Evolutionary conservation across 78 protist genomes (phyloP), one percentile per base, ranked within the genome.

Genomic region (Dictyostelium purpureum): DNA sequence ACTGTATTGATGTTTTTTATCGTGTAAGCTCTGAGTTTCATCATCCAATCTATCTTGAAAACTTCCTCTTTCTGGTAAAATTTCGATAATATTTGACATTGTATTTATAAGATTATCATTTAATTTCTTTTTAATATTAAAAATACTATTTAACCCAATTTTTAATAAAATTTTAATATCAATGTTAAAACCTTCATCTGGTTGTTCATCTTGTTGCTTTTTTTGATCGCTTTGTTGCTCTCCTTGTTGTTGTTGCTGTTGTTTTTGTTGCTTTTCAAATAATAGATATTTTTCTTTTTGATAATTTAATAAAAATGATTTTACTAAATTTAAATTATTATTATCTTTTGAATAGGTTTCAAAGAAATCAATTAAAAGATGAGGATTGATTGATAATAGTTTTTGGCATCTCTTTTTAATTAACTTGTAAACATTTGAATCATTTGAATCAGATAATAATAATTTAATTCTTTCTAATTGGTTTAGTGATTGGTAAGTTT

Each of bases 71-170:
- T 63, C 71, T 63, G 71, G 71, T 33, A 63, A 63, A 33, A 63
- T 63, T 42, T 63, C 71, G 12, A 63, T 33, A 63, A 63, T 63
- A 33, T 63, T 42, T 16, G 33, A 18, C 71, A 63, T 63, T 63
- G 19, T 26, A 63, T 63, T 63, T 16, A 69, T 42, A 38, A 40
- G n/a, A 7, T 69, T 69, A 40, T n/a, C 35, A 38, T 37, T 18
- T 69, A 40, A n/a, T 31, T 67, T 67, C 18, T 45, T 40, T 40
- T 69, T 45, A 69, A 40, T 35, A 69, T 69, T 69, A 40, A 40
- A 35, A 69, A 69, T 38, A 69, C 76, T 38, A 40, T 38, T 69
- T 69, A 69, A 69, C 10, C 76, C 76, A 69, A 69, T 69, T 40
- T 69, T 42, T 35, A 69, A 42, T 11, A 49, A 49, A 49, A 49